Percentiles rank a stretch among this genome's conserved stretches.
These are phyloP conservation scores for Pleurotus salmoneostramineus DNA, from an alignment of 768 basidiomycete species.

Conservation along the genomic window DNA sequence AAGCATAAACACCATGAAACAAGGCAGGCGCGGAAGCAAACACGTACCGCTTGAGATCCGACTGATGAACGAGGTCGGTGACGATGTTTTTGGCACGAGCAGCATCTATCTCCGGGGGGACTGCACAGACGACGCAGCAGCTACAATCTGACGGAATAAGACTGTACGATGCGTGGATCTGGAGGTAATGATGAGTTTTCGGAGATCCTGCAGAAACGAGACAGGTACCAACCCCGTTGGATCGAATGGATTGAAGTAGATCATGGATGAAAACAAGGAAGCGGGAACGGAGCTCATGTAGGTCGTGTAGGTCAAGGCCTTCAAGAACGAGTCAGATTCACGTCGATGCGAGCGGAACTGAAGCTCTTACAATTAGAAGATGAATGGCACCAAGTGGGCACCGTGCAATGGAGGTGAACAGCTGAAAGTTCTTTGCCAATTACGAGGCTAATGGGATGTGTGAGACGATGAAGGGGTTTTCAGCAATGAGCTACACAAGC, in stretches of 20 bases:
- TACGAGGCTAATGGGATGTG: conserved; percentile 35
- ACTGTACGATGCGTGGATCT: conserved; percentile 63
- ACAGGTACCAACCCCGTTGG: conserved; percentile 48
- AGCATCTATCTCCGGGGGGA: conserved; percentile 38
- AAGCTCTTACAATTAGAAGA: conserved; percentile 50
- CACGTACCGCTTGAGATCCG: conserved; percentile 36
- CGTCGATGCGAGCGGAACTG: neutral
- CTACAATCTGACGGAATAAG: conserved; percentile 59
- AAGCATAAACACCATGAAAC: neutral
- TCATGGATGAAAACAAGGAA: conserved; percentile 63
- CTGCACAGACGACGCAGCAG: conserved; percentile 54
- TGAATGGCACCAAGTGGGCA: conserved; percentile 63
- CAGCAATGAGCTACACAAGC: conserved; percentile 13
- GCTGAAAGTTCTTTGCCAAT: conserved; percentile 40
- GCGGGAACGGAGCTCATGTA: conserved; percentile 60
- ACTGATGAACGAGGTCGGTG: conserved; percentile 40
- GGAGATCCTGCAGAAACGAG: neutral
- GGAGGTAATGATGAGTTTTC: conserved; percentile 4
- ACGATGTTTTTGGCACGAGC: conserved; percentile 38
- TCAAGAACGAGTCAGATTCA: neutral
- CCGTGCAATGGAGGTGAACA: conserved; percentile 58
- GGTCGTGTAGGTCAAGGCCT: conserved; percentile 68
- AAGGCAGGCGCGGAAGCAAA: neutral
- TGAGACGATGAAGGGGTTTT: neutral
- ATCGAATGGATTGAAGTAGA: conserved; percentile 53